phyloP scores from a whole-genome alignment of 495 filamentous ascomycete genomes.

The Halenospora varia region DNA sequence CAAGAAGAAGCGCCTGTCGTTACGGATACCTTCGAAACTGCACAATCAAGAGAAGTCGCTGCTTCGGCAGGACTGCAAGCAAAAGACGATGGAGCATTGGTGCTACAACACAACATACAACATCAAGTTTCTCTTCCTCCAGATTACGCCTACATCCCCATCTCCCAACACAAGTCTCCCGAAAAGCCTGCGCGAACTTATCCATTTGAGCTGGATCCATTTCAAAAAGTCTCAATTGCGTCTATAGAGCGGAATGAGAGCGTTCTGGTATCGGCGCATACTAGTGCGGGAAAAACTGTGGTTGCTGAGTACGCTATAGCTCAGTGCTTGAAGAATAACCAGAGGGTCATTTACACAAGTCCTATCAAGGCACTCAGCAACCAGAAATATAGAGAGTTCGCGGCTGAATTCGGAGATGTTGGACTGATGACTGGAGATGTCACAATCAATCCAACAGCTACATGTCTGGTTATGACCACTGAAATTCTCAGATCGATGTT shows the following conservation, averaged over 20 bases:
- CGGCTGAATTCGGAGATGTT: conserved; percentile 92
- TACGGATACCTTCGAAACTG: conserved; percentile 94
- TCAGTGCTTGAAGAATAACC: conserved; percentile 93
- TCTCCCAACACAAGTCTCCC: conserved; percentile 83
- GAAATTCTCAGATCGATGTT: conserved; percentile 99
- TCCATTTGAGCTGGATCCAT: conserved; percentile 91
- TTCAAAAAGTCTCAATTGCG: conserved; percentile 87
- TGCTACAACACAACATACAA: conserved; percentile 92
- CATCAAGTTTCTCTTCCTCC: conserved; percentile 95
- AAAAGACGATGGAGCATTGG: conserved; percentile 55
- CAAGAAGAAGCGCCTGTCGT: conserved; percentile 75
- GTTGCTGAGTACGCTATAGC: conserved; percentile 98
- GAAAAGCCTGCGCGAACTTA: conserved; percentile 78
- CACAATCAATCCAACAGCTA: conserved; percentile 97
- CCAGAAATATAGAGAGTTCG: conserved; percentile 96
- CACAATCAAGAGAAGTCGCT: conserved; percentile 83
- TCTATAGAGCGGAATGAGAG: conserved; percentile 95
- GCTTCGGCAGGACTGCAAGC: conserved; percentile 75
- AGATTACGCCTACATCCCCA: conserved; percentile 87
- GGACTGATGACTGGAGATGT: conserved; percentile 99
- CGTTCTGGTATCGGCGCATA: conserved; percentile 94
- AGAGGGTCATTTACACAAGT: conserved; percentile 98
- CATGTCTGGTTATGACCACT: conserved; percentile 98
- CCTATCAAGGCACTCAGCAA: conserved; percentile 98
- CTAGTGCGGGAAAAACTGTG: conserved; percentile 95